Evolutionary conservation across 1,284 basidiomycete genomes (phyloP).

Genomic region (Athelia sp.): DNA sequence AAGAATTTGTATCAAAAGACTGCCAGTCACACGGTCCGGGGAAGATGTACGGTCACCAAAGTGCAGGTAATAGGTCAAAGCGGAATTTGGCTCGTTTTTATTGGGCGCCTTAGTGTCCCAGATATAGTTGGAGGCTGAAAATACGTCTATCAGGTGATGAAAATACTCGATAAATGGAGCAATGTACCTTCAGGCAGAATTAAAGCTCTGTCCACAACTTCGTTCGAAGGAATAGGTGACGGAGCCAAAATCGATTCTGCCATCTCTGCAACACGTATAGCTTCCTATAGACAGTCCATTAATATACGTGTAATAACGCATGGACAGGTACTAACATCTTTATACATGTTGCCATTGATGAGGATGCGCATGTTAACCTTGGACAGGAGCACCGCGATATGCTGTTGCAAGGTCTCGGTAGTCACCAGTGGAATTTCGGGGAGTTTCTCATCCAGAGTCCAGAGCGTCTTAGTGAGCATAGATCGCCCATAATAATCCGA

Average conservation of each 20-base stretch:
- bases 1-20: slow-evolving; percentile 73
- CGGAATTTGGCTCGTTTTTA: slow-evolving; percentile 83
- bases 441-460: slow-evolving; percentile 83
- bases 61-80: slow-evolving; percentile 76
- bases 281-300: slow-evolving; percentile 51
- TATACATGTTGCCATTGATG: slow-evolving; percentile 81
- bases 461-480: slow-evolving; percentile 66
- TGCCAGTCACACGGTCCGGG: slow-evolving; percentile 51
- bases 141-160: slow-evolving; percentile 2
- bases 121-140: slow-evolving; percentile 63
- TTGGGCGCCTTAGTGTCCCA: slow-evolving; percentile 78
- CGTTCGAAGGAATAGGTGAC: slow-evolving; percentile 46
- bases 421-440: slow-evolving; percentile 66
- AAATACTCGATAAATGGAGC: neutral
- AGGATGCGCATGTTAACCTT: slow-evolving; percentile 74
- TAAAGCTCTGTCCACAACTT: slow-evolving; percentile 53
- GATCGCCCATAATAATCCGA: slow-evolving; percentile 79
- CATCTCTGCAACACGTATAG: slow-evolving; percentile 68
- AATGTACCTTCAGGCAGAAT: slow-evolving; percentile 61
- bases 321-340: slow-evolving; percentile 61
- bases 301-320: slow-evolving; percentile 1
- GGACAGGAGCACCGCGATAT: slow-evolving; percentile 61
- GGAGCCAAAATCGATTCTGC: slow-evolving; percentile 67
- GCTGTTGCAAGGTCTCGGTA: slow-evolving; percentile 67
- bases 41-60: slow-evolving; percentile 60